These are phyloP conservation scores for Murraya koenigii DNA, from an alignment of 345 rosid species.

Conservation along the genomic window DNA sequence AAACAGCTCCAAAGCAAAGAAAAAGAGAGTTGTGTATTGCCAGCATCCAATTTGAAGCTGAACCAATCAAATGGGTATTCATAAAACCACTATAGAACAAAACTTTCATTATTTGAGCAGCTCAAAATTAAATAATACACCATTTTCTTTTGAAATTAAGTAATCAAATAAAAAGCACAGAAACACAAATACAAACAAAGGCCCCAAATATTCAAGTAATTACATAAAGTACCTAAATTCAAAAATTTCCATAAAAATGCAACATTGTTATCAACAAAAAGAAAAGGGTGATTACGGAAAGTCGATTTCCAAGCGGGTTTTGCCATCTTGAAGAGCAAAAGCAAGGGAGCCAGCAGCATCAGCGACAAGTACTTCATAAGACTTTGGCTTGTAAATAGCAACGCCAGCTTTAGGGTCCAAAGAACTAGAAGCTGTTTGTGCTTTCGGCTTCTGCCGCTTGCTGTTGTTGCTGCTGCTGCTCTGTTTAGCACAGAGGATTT, in stretches of 20 bases:
- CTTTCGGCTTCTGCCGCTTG: conserved; percentile 11
- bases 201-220: no score
- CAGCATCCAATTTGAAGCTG: not conserved
- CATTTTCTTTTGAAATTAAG: not conserved
- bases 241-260: not conserved
- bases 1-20: not conserved
- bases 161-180: not conserved
- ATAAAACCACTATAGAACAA: not conserved
- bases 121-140: not conserved
- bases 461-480: not conserved
- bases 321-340: conserved; percentile 70
- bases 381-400: conserved; percentile 80
- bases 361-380: conserved; percentile 70
- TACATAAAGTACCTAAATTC: no score
- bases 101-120: not conserved
- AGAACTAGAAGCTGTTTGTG: conserved; percentile 22
- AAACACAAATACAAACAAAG: not conserved
- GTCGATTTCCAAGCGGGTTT: conserved; percentile 79
- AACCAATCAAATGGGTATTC: not conserved
- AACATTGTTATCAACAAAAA: not conserved
- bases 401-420: conserved; percentile 58
- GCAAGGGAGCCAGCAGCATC: conserved; percentile 84
- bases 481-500: conserved; percentile 29
- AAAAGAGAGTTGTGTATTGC: not conserved
- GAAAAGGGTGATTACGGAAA: conserved; percentile 56